Conservation (phyloP, 2,329 filamentous ascomycete genomes). For the Botrytis deweyae region DNA sequence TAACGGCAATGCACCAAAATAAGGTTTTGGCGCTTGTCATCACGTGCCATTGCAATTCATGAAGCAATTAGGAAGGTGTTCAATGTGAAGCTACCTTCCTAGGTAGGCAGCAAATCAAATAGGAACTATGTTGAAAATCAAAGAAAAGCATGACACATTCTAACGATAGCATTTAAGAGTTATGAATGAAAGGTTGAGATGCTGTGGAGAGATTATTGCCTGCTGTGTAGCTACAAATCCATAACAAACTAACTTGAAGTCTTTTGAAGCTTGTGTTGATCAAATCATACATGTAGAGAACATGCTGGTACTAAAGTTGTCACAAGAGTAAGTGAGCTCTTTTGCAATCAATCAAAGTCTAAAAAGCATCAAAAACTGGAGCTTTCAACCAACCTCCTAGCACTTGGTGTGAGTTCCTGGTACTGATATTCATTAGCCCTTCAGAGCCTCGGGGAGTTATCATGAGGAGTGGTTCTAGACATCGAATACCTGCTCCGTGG, state of each 20-base stretch:
- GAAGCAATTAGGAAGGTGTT: slow-evolving; percentile 10
- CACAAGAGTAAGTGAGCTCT: background rate
- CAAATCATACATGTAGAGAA: background rate
- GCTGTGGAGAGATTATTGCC: slow-evolving; percentile 1
- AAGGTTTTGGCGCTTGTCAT: background rate
- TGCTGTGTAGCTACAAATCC: slow-evolving; percentile 8
- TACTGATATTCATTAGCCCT: background rate
- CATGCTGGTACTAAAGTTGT: background rate
- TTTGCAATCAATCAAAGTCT: background rate
- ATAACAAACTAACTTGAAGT: background rate
- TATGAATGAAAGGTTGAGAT: background rate
- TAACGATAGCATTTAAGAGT: background rate
- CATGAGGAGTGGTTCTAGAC: background rate
- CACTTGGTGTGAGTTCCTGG: background rate
- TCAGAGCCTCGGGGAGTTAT: background rate
- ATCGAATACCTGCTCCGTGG: background rate
- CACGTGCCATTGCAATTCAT: slow-evolving; percentile 3
- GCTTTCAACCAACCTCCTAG: background rate
- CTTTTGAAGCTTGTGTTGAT: background rate
- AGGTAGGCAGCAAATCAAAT: background rate
- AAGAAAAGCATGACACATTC: background rate
- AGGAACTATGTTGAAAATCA: background rate
- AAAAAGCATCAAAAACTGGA: background rate
- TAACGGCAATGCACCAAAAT: slow-evolving; percentile 20
- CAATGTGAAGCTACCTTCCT: background rate